A percentile compares a stretch with the other conserved stretches of the same genome.
Evolutionary conservation across 2,329 filamentous ascomycete species (phyloP).

Genomic region (Alternaria sp.): DNA sequence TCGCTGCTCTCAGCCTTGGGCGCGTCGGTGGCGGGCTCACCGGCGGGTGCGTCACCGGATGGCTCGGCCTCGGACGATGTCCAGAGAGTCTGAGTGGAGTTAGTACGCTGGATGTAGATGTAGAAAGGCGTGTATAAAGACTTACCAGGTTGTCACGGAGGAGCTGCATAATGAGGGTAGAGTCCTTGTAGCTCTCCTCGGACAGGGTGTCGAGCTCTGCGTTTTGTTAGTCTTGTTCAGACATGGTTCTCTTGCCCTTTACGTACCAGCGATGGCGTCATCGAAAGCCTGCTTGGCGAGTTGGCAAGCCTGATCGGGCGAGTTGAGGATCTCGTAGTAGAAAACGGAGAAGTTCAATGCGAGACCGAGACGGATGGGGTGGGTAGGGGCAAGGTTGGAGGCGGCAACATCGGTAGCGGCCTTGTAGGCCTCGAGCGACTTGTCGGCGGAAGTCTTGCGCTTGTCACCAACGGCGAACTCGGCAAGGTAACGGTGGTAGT

Average conservation of each 20-base stretch:
- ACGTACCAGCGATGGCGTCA: slow-evolving; percentile 87
- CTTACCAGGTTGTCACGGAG: slow-evolving; percentile 92
- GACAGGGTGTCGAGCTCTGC: slow-evolving; percentile 93
- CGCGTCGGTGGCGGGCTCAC: slow-evolving; percentile 63
- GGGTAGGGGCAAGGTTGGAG: slow-evolving; percentile 87
- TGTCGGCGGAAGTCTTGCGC: slow-evolving; percentile 92
- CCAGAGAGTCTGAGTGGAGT: slow-evolving; percentile 82
- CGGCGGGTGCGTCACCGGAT: slow-evolving; percentile 63
- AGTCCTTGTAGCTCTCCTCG: slow-evolving; percentile 99
- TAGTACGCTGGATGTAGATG: slow-evolving; percentile 1
- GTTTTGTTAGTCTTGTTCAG: slow-evolving; percentile 26
- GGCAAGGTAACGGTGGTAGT: slow-evolving; percentile 98
- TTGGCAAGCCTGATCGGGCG: slow-evolving; percentile 97
- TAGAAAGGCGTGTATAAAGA: neutral
- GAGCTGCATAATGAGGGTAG: slow-evolving; percentile 98
- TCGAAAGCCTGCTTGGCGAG: slow-evolving; percentile 96
- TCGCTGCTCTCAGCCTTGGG: slow-evolving; percentile 51
- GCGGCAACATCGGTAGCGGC: slow-evolving; percentile 87
- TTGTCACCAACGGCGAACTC: slow-evolving; percentile 95
- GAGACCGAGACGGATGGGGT: slow-evolving; percentile 91
- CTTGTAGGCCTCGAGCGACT: slow-evolving; percentile 98
- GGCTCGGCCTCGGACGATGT: slow-evolving; percentile 97
- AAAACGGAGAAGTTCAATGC: slow-evolving; percentile 98
- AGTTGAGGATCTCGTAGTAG: slow-evolving; percentile 99
- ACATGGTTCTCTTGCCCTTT: neutral